A percentile compares a stretch with the other conserved stretches of the same genome.
Conservation (phyloP, 1,139 yeast genomes). For the Yamadazyma atmosphaerica region DNA sequence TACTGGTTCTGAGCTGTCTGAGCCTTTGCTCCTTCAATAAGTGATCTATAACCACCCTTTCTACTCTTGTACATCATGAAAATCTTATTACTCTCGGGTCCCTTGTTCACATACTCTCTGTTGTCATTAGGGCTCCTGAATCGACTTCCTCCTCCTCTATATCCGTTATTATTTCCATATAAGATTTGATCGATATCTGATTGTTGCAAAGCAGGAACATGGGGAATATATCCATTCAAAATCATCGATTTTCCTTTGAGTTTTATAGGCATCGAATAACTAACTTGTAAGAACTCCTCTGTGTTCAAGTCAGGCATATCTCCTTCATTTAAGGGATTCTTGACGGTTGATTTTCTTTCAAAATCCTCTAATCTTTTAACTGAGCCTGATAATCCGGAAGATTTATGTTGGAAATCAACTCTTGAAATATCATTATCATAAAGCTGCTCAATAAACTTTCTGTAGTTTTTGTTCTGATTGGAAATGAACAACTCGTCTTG, state of each 20-base stretch:
- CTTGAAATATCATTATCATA: conserved; percentile 36
- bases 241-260: conserved; percentile 75
- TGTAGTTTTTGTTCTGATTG: conserved; percentile 50
- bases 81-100: conserved; percentile 41
- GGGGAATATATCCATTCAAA: conserved; percentile 74
- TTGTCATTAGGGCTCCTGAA: conserved; percentile 36
- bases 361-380: conserved; percentile 48
- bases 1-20: conserved; percentile 5
- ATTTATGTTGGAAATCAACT: conserved; percentile 42
- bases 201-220: conserved; percentile 57
- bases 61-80: conserved; percentile 37
- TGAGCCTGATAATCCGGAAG: conserved; percentile 68
- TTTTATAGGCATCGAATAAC: conserved; percentile 58
- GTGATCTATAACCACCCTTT: conserved; percentile 43
- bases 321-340: conserved; percentile 63
- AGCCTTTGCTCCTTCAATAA: conserved; percentile 12
- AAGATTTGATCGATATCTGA: conserved; percentile 69
- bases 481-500: conserved; percentile 63
- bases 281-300: conserved; percentile 53
- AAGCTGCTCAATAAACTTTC: conserved; percentile 30
- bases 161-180: conserved; percentile 33
- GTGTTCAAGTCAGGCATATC: conserved; percentile 60
- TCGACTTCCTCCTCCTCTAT: conserved; percentile 26
- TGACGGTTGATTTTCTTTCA: conserved; percentile 44
- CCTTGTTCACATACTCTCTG: conserved; percentile 40